Evolutionary conservation across 2,329 filamentous ascomycete species (phyloP).

Genomic region (Escovopsis sp.): DNA sequence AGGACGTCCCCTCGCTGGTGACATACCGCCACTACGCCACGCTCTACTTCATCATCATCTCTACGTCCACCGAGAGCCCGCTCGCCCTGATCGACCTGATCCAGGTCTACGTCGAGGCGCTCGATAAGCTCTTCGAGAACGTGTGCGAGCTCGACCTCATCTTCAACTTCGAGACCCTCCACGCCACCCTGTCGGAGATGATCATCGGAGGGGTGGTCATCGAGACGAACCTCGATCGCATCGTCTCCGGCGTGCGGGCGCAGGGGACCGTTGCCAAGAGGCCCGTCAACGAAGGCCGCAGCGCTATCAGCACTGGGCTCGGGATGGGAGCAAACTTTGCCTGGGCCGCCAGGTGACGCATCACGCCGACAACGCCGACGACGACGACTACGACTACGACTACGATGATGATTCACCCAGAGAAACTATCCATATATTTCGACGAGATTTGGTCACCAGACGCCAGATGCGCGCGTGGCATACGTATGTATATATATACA

Average conservation of each 20-base stretch:
- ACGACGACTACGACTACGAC: not conserved
- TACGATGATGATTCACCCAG: too few species aligned
- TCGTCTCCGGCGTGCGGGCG: conserved; percentile 68
- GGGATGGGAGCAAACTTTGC: conserved; percentile 45
- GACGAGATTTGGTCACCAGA: conserved; percentile 1
- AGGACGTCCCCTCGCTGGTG: conserved; percentile 85
- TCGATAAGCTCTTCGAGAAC: conserved; percentile 93
- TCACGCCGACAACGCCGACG: conserved; percentile 1
- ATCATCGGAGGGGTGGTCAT: conserved; percentile 89
- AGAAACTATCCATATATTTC: conserved; percentile 8
- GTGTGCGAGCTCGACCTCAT: conserved; percentile 97
- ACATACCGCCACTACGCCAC: conserved; percentile 98
- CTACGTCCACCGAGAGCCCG: conserved; percentile 88
- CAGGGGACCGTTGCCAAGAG: conserved; percentile 67
- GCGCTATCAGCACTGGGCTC: conserved; percentile 32
- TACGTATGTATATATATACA: conserved; percentile 8
- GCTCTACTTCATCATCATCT: conserved; percentile 96
- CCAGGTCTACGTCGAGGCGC: conserved; percentile 91
- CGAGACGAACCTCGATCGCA: conserved; percentile 78
- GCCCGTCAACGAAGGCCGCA: conserved; percentile 55
- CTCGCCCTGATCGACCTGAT: conserved; percentile 92
- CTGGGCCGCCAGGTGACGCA: conserved; percentile 29
- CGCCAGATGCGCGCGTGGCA: conserved; percentile 11
- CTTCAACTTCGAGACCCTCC: conserved; percentile 96
- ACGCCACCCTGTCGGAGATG: conserved; percentile 85